phyloP scores from a whole-genome alignment of 1,284 basidiomycete genomes.

The Moniliophthora roreri region DNA sequence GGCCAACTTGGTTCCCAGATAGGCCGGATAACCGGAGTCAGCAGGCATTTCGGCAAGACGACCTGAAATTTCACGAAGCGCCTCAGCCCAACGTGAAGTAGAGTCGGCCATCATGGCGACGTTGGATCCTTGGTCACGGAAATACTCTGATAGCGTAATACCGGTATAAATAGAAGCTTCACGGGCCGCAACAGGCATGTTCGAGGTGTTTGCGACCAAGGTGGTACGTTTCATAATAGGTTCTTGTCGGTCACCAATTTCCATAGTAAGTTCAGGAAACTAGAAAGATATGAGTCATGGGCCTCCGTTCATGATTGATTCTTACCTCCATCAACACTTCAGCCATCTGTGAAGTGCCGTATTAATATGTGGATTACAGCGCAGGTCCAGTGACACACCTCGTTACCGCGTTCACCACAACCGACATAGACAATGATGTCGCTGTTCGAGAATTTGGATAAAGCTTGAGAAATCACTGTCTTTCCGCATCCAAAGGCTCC shows the following conservation, averaged over 20 bases:
- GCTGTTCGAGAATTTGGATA: slow-evolving; percentile 99
- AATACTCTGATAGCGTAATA: slow-evolving; percentile 99
- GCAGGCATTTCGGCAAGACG: slow-evolving; percentile 99
- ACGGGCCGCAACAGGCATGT: slow-evolving; percentile 99
- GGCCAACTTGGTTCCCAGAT: slow-evolving; percentile 94
- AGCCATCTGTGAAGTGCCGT: slow-evolving; percentile 73
- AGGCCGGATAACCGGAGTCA: slow-evolving; percentile 98
- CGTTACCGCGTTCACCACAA: slow-evolving; percentile 92
- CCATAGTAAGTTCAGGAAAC: slow-evolving; percentile 96
- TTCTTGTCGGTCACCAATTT: slow-evolving; percentile 89
- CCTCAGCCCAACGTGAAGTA: slow-evolving; percentile 99
- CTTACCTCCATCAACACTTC: slow-evolving; percentile 93
- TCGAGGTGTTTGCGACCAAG: slow-evolving; percentile 98
- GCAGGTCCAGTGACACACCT: slow-evolving; percentile 44
- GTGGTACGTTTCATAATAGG: slow-evolving; percentile 99
- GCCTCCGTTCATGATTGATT: slow-evolving; percentile 8
- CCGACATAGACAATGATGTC: slow-evolving; percentile 99
- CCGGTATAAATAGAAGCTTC: slow-evolving; percentile 99
- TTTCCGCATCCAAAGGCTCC: slow-evolving; percentile 99
- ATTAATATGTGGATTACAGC: not conserved
- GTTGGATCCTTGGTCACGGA: slow-evolving; percentile 97
- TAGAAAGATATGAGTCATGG: slow-evolving; percentile 32
- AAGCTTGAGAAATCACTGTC: slow-evolving; percentile 95
- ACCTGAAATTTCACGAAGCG: slow-evolving; percentile 98
- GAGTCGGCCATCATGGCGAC: slow-evolving; percentile 99